Base-by-base conservation (phyloP, 306 rosid species). In the Cicer cuneatum region DNA sequence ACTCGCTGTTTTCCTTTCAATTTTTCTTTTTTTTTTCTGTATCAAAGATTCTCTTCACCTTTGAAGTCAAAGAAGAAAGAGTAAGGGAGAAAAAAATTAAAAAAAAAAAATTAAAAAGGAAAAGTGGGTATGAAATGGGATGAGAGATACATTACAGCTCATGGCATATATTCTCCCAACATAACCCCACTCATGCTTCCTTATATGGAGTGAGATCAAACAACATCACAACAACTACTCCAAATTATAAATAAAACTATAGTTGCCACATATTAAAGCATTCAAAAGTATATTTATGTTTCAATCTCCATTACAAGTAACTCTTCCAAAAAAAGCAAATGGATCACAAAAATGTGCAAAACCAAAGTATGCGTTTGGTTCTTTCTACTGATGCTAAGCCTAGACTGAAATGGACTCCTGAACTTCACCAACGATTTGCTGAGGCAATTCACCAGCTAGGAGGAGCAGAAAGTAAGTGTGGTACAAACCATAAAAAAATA, bases 131-230 rank as follows among this genome's bases (percentile, higher is more conserved):
- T 86, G 88, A 81, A 87, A 81, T 85, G 86, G 68, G 63, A 24
- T 24, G 33, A 24, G 33, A 24, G 33, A 24, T 24, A 24, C 33
- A 61, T 12, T 86, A 85, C 81, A 85, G 90, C 85, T 87, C 87
- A 91, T 89, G 87, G 96, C 97, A 94, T 94, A 90, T 91, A 94
- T 91, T 91, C 98, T 84, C 77, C 87, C 89, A 85, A 87, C 91
- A 89, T 78, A 86, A 67, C 91, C 96, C 95, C 93, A 89, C 96
- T 82, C 42, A 83, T 89, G 94, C 91, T 87, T 87, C 97, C 93
- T 84, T 91, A 89, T 93, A 88, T 91, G 97, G 91, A 77, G 89
- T 87, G 92, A 84, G 90, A 88, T 82, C 89, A 83, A 71, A 74
- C 76, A 82, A 79, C 87, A 85, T 11, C 39, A 60, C 66, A 64